Conservation (phyloP, 805 yeast species). For the Saccharomyces paradoxus region DNA sequence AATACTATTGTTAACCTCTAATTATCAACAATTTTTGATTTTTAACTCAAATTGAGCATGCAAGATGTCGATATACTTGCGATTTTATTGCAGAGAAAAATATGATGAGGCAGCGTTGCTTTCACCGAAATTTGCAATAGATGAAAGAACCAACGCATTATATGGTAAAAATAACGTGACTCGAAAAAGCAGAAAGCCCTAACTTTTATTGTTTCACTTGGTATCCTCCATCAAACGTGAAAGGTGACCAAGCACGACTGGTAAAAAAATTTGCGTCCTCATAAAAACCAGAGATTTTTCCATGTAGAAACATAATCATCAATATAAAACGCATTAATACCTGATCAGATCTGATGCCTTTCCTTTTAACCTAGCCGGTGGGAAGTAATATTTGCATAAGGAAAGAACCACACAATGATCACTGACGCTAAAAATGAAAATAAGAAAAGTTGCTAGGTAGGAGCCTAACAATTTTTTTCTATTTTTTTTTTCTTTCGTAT, state of each 20-base stretch:
- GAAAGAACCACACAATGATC: neutral
- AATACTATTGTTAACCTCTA: too few species aligned
- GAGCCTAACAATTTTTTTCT: neutral
- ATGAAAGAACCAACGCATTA: too few species aligned
- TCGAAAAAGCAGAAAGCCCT: neutral
- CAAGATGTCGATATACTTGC: too few species aligned
- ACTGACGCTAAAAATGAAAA: neutral
- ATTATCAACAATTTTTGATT: too few species aligned
- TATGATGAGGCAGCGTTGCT: too few species aligned
- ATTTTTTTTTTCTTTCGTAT: neutral
- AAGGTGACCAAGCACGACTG: neutral
- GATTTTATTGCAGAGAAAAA: too few species aligned
- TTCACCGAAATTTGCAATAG: too few species aligned
- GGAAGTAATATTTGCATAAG: neutral
- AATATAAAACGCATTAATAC: too few species aligned
- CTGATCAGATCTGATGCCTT: neutral
- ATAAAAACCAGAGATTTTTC: neutral
- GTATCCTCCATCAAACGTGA: neutral
- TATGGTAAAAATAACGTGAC: neutral
- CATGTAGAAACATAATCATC: neutral
- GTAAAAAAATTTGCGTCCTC: neutral
- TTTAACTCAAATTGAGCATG: too few species aligned
- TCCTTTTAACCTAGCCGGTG: neutral
- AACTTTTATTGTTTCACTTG: neutral
- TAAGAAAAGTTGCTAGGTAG: conserved; percentile 1